Percentiles rank a stretch among this genome's conserved stretches.
These are phyloP conservation scores for Trichoderma arundinaceum DNA, from an alignment of 2,329 filamentous ascomycete species.

Conservation along the genomic window DNA sequence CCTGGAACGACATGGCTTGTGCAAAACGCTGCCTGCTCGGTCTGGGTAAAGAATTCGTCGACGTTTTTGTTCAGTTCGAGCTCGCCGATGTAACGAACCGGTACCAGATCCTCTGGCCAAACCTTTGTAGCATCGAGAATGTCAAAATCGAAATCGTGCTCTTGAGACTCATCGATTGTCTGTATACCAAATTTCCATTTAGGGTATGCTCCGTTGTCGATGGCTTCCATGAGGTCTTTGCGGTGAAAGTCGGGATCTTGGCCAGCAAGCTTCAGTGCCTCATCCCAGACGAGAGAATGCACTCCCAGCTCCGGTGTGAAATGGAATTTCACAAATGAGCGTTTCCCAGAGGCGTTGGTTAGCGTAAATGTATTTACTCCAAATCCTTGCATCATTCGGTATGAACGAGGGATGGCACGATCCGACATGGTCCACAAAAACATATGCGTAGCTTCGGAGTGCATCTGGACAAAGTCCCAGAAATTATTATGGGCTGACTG, in stretches of 20 bases:
- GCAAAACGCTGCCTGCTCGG: constrained; percentile 83
- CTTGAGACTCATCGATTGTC: constrained; percentile 70
- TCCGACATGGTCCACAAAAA: constrained; percentile 81
- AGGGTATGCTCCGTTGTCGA: constrained; percentile 71
- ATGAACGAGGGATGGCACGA: constrained; percentile 73
- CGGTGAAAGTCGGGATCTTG: constrained; percentile 83
- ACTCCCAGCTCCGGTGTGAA: constrained; percentile 77
- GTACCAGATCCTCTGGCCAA: constrained; percentile 80
- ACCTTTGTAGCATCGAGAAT: constrained; percentile 85
- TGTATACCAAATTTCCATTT: constrained; percentile 88
- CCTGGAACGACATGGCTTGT: constrained; percentile 80
- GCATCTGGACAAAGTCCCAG: constrained; percentile 71
- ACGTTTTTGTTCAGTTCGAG: constrained; percentile 79
- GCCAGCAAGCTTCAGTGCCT: constrained; percentile 74
- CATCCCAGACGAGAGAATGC: constrained; percentile 79
- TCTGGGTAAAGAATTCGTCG: constrained; percentile 82
- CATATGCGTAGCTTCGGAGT: constrained; percentile 78
- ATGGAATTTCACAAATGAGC: constrained; percentile 78
- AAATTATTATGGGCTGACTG: constrained; percentile 77
- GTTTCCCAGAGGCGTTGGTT: constrained; percentile 69
- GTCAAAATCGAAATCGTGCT: constrained; percentile 83
- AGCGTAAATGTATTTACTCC: constrained; percentile 81
- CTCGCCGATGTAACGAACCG: constrained; percentile 78
- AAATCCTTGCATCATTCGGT: constrained; percentile 85
- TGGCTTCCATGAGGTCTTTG: constrained; percentile 76